Base-by-base conservation (phyloP, 179 eudicot genomes). In the Actinidia arguta region DNA sequence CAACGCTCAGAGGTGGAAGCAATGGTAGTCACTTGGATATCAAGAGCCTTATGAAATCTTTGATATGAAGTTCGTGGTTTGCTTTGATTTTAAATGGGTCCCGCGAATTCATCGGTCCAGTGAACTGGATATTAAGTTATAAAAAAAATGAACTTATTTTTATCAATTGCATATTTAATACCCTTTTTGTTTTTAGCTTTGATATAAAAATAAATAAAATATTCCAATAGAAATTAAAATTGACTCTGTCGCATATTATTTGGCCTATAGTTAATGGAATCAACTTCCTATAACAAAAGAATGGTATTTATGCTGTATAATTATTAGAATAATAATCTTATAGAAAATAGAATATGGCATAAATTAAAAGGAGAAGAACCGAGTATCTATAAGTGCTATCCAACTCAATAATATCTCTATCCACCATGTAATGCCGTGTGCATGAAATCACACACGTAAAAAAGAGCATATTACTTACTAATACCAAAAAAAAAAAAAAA, bases 241-340 rank as follows among this genome's bases (percentile, higher is more conserved):
- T 31, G 2, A 31, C 36, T 31, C 36, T 31, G 2, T 31, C 1
- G 2, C 16, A 54, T 54, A 54, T 54, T 2, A 59, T 59, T 59
- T 20, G 4, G 17, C 42, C 55, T 46, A 58, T 48, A 50, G 51
- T 5, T 36, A n/a, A 31, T 73, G 47, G 79, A 74, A 74, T 62
- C 46, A 31, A 74, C 16, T 61, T 47, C 25, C 50, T 62, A 6
- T 44, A n/a, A 36, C 9, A 54, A 73, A 24, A 27, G 47, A 42
- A 74, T 39, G 48, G 78, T 52, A 46, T 72, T 81, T 74, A 81
- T 75, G 64, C 68, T 62, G 44, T 20, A 62, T 58, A 81, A 73
- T 47, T 74, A 46, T 61, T 62, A 20, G 7, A 44, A 73, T 81
- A 7, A 73, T 81, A n/a, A 73, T 62, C 36, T 73, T 73, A 12